Conservation (phyloP, 129 eudicot species). For the Sambucus nigra region DNA sequence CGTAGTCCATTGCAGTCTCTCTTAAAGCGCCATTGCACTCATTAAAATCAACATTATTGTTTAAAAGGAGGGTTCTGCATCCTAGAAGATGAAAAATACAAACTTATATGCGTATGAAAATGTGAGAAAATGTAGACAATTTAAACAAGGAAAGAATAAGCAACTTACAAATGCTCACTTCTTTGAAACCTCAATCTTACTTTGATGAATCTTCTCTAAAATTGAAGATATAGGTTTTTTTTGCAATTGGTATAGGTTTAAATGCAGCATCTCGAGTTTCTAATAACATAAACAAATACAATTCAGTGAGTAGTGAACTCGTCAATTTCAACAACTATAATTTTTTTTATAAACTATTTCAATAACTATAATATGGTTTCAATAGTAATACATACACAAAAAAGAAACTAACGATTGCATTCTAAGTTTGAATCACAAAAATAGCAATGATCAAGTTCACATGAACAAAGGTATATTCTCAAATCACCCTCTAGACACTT, state of each 20-base stretch:
- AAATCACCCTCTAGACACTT: too few relatives aligned
- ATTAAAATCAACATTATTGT: background rate
- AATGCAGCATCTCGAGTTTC: slow-evolving; percentile 73
- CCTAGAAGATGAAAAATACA: background rate
- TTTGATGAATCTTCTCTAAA: slow-evolving; percentile 62
- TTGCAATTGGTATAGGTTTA: slow-evolving; percentile 60
- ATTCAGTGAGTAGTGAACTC: too few relatives aligned
- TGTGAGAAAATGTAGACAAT: too few relatives aligned
- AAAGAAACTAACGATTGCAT: too few relatives aligned
- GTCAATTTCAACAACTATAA: too few relatives aligned
- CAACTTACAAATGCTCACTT: slow-evolving; percentile 30
- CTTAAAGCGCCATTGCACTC: slow-evolving; percentile 21
- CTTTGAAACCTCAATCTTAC: slow-evolving; percentile 69
- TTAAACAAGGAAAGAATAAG: background rate
- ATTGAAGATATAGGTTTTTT: slow-evolving; percentile 79
- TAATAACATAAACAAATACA: slow-evolving; percentile 6
- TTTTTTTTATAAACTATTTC: too few relatives aligned
- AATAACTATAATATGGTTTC: too few relatives aligned
- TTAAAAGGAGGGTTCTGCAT: slow-evolving; percentile 25
- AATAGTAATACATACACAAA: too few relatives aligned
- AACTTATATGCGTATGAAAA: background rate
- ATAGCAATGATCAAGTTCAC: too few relatives aligned
- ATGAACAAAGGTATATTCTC: too few relatives aligned
- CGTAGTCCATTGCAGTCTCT: slow-evolving; percentile 24
- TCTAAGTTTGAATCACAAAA: too few relatives aligned